Evolutionary conservation across 83 land plant genomes (phyloP), one percentile per base, ranked within the genome.

Genomic region (Diphasiastrum complanatum): DNA sequence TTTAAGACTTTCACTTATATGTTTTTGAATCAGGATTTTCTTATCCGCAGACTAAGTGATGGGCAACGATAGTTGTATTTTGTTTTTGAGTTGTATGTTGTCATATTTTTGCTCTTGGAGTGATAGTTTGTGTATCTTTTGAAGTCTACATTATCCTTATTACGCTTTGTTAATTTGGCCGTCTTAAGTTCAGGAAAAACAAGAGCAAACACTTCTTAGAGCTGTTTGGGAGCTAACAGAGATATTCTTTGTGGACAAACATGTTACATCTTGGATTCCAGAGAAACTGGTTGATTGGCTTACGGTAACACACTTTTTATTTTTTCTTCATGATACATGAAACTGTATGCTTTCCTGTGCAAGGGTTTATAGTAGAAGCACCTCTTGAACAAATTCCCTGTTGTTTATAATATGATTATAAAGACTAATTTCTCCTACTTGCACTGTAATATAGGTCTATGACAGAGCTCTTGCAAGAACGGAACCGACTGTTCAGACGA

Each of bases 281-380:
- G 97, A 91, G 60, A 75, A 83, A 11, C 77, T 91, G 60, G 81
- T 81, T 55, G 91, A 88, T 74, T 91, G 97, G 97, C 73, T 91
- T 73, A 75, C 70, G 61, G 97, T 88, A 83, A 74, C 62, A 33
- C 56, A 50, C 56, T 60, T 57, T 63, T 45, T 60, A 31, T 43
- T 65, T 22, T 32, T 28, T 11, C 33, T 65, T 64, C 59, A 20
- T 64, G 8, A 40, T 8, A 8, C 8, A 8, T 40, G 8, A 16
- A 8, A 8, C 43, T 40, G 12, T 40, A 40, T 40, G 43, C 43
- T 8, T 40, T 40, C n/a, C n/a, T n/a, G n/a, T n/a, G n/a, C n/a
- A n/a, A n/a, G n/a, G n/a, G n/a, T n/a, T n/a, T n/a, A n/a, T n/a
- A n/a, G n/a, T n/a, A n/a, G n/a, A n/a, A 40, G 43, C 8, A 47